phyloP scores from a whole-genome alignment of 129 eudicot species.

The Flaveria ramosissima region DNA sequence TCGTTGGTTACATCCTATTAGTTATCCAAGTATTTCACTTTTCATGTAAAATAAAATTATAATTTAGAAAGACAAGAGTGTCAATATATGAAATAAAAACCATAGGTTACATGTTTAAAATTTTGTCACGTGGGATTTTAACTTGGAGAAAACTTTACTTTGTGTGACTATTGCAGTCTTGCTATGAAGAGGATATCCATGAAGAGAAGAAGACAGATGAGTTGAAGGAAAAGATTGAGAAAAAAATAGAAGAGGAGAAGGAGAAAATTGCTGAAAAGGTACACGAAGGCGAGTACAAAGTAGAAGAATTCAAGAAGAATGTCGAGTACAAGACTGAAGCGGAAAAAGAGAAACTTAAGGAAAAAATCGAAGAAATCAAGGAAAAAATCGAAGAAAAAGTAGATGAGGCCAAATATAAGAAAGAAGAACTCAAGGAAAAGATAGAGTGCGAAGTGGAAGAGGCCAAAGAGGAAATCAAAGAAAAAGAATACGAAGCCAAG shows the following conservation, averaged over 20 bases:
- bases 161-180: slow-evolving; percentile 24
- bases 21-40: not conserved
- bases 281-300: not conserved
- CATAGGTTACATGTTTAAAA: too few relatives aligned
- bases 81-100: not conserved
- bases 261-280: not conserved
- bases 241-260: slow-evolving; percentile 16
- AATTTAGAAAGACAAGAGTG: too few relatives aligned
- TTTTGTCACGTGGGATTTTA: slow-evolving; percentile 4
- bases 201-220: slow-evolving; percentile 23
- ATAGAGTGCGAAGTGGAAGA: slow-evolving; percentile 32
- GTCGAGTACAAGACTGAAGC: slow-evolving; percentile 25
- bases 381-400: slow-evolving; percentile 29
- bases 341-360: slow-evolving; percentile 32
- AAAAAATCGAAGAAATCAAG: slow-evolving; percentile 21
- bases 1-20: not conserved
- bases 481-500: slow-evolving; percentile 29
- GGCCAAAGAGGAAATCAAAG: slow-evolving; percentile 27
- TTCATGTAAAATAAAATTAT: not conserved
- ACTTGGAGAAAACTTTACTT: not conserved
- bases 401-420: slow-evolving; percentile 10
- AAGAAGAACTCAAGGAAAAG: slow-evolving; percentile 30
- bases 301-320: slow-evolving; percentile 18
- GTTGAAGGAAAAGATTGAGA: slow-evolving; percentile 30
- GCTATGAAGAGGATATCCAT: slow-evolving; percentile 22